Evolutionary conservation across 805 yeast species (phyloP).

Genomic region (Kazachstania africana): DNA sequence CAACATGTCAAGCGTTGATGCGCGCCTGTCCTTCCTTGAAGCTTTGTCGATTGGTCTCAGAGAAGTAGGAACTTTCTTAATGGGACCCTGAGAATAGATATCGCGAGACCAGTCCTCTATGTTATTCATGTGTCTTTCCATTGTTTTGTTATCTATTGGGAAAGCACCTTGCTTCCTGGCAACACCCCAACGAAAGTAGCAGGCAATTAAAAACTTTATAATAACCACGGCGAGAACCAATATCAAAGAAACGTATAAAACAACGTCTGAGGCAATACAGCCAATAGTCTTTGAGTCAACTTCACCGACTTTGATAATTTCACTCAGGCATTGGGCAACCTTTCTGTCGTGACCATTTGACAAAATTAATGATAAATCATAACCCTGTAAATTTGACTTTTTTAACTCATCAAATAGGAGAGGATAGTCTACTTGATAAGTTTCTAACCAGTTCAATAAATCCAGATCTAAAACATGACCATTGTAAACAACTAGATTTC

Average conservation of each 20-base stretch:
- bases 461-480: slow-evolving; percentile 81
- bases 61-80: slow-evolving; percentile 38
- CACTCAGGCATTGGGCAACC: slow-evolving; percentile 72
- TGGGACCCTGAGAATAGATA: slow-evolving; percentile 38
- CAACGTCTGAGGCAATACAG: slow-evolving; percentile 82
- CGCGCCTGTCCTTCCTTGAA: slow-evolving; percentile 19
- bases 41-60: slow-evolving; percentile 37
- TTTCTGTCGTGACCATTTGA: slow-evolving; percentile 53
- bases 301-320: slow-evolving; percentile 78
- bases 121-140: slow-evolving; percentile 51
- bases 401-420: slow-evolving; percentile 48
- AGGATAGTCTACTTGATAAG: slow-evolving; percentile 63
- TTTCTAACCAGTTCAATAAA: slow-evolving; percentile 62
- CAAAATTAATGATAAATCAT: slow-evolving; percentile 67
- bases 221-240: slow-evolving; percentile 75
- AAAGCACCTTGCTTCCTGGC: slow-evolving; percentile 75
- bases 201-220: slow-evolving; percentile 71
- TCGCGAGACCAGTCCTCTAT: slow-evolving; percentile 84
- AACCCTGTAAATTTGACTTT: slow-evolving; percentile 50
- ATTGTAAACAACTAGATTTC: slow-evolving; percentile 78
- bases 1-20: slow-evolving; percentile 25
- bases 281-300: slow-evolving; percentile 87
- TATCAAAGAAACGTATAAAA: slow-evolving; percentile 66
- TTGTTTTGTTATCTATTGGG: slow-evolving; percentile 42
- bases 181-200: slow-evolving; percentile 78